Evolutionary conservation across 202 grass and related monocot genomes (phyloP).

Genomic region (Setaria italica): DNA sequence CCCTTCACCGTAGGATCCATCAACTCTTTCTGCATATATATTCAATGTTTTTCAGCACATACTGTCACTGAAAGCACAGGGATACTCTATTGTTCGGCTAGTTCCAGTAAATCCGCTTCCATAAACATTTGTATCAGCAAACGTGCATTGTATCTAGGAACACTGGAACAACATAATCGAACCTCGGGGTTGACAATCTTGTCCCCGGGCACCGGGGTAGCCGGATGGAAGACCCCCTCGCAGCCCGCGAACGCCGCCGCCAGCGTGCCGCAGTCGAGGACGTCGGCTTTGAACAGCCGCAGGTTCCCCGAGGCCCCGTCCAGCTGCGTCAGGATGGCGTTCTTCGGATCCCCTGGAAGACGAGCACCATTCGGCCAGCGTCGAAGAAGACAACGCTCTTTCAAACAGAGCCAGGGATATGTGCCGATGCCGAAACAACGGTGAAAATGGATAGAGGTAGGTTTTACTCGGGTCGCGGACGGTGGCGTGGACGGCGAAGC

Average conservation of each 20-base stretch:
- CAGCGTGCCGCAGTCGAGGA: constrained; percentile 40
- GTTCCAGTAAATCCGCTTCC: not conserved
- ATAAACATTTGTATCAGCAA: not conserved
- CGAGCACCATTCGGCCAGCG: no score
- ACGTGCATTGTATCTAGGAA: not conserved
- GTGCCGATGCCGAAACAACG: not conserved
- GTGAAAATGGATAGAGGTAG: not conserved
- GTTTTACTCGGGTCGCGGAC: constrained; percentile 4
- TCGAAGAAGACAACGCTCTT: no score
- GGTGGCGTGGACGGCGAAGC: constrained; percentile 36
- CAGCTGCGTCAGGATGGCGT: constrained; percentile 27
- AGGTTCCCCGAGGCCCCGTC: constrained; percentile 42
- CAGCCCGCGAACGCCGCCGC: constrained; percentile 35
- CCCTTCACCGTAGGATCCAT: constrained; percentile 60
- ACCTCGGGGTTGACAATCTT: constrained; percentile 41
- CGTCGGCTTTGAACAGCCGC: constrained; percentile 49
- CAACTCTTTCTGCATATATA: constrained; percentile 48
- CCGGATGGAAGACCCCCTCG: constrained; percentile 56
- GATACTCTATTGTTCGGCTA: not conserved
- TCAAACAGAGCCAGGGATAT: no score
- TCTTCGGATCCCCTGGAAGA: constrained; percentile 43
- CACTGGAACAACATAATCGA: not conserved
- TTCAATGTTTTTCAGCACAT: not conserved
- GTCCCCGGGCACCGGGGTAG: constrained; percentile 33
- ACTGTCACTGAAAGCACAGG: not conserved